These are phyloP conservation scores for Papiliotrema laurentii DNA, from an alignment of 1,284 basidiomycete genomes.

Conservation along the genomic window DNA sequence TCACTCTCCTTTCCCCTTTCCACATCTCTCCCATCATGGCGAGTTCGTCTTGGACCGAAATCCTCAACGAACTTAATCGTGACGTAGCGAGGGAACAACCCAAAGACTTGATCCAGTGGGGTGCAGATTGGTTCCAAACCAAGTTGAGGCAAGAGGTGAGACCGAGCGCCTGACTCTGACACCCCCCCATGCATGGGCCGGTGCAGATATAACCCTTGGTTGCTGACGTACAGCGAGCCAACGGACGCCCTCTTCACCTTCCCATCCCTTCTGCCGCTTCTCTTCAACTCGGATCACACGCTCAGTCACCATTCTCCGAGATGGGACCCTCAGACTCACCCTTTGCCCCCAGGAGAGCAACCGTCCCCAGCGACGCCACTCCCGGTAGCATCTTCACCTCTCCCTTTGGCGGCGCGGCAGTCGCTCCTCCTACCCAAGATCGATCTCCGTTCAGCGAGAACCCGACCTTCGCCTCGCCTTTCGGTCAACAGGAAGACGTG, in stretches of 20 bases:
- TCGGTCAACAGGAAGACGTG: constrained; percentile 27
- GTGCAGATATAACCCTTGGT: neutral
- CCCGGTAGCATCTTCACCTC: constrained; percentile 20
- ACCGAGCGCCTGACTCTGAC: too few relatives aligned
- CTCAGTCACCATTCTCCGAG: constrained; percentile 47
- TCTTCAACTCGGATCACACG: constrained; percentile 51
- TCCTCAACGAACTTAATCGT: constrained; percentile 80
- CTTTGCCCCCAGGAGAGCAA: constrained; percentile 34
- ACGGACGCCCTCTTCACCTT: neutral
- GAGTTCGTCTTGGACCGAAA: constrained; percentile 19
- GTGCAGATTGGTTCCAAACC: constrained; percentile 88
- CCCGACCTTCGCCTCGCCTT: constrained; percentile 33
- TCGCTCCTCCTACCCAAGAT: constrained; percentile 5
- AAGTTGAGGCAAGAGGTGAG: constrained; percentile 41
- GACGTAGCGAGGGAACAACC: constrained; percentile 81
- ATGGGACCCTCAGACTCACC: constrained; percentile 40
- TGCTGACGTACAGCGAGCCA: neutral
- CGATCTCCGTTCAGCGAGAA: constrained; percentile 10
- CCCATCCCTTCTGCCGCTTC: constrained; percentile 61
- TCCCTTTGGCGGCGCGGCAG: constrained; percentile 21
- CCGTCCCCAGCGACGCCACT: constrained; percentile 21
- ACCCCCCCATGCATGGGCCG: neutral
- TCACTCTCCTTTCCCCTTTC: constrained; percentile 1
- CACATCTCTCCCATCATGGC: neutral
- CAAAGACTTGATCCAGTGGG: constrained; percentile 86